These are phyloP conservation scores for Piromyces finnis DNA, from an alignment of 192 early-diverging fungal genomes.

Conservation along the genomic window DNA sequence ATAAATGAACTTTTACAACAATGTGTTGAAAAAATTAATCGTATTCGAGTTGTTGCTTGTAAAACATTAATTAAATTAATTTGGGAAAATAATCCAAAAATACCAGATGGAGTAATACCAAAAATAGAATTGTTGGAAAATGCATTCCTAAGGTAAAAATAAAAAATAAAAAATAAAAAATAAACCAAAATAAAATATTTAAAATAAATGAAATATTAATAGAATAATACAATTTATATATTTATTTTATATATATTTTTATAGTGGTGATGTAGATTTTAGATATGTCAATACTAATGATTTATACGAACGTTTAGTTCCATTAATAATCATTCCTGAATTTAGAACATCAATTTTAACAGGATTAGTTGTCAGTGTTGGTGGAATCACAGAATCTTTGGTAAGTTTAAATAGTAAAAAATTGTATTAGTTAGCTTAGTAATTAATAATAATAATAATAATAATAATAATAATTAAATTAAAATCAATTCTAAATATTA, in stretches of 20 bases:
- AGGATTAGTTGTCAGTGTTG: slow-evolving; percentile 58
- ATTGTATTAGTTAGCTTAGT: too few species aligned
- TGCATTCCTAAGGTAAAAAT: not conserved
- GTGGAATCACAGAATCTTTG: slow-evolving; percentile 60
- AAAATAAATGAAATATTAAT: too few species aligned
- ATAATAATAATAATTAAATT: too few species aligned
- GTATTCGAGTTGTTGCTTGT: slow-evolving; percentile 57
- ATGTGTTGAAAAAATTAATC: slow-evolving; percentile 83
- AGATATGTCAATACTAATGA: slow-evolving; percentile 42
- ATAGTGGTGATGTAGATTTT: slow-evolving; percentile 11
- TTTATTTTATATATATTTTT: slow-evolving; percentile 3
- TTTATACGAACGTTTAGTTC: slow-evolving; percentile 42
- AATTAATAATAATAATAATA: too few species aligned
- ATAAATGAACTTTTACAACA: slow-evolving; percentile 43
- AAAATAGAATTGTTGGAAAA: slow-evolving; percentile 2
- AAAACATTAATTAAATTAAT: slow-evolving; percentile 29
- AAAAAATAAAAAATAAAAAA: not conserved
- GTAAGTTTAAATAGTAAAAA: too few species aligned
- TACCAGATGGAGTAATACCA: not conserved
- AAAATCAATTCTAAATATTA: too few species aligned
- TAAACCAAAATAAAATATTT: too few species aligned
- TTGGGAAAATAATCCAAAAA: slow-evolving; percentile 3
- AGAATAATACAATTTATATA: too few species aligned
- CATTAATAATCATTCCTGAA: slow-evolving; percentile 24
- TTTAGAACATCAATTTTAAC: slow-evolving; percentile 38